Evolutionary conservation across 2,329 filamentous ascomycete genomes (phyloP).

Genomic region (Ceratocystis alfenasii): DNA sequence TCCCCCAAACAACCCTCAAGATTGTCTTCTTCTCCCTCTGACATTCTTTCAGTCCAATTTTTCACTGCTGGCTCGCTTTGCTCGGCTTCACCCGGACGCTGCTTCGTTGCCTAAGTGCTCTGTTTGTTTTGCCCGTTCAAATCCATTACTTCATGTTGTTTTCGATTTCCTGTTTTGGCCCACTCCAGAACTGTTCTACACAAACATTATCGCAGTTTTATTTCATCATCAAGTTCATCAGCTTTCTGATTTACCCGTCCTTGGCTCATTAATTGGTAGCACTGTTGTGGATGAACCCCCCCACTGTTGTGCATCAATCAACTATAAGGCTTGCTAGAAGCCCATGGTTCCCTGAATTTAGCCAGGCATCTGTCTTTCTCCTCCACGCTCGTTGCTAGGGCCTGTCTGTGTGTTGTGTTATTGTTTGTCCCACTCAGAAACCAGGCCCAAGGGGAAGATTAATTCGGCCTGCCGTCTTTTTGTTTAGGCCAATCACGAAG

Average conservation of each 20-base stretch:
- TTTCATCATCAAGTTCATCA: too few relatives aligned
- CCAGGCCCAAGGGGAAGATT: constrained; percentile 6
- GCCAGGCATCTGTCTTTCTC: neutral
- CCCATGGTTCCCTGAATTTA: neutral
- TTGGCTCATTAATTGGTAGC: neutral
- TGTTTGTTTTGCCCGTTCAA: neutral
- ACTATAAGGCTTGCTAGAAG: neutral
- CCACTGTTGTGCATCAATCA: neutral
- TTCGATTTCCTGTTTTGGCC: neutral
- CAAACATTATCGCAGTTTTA: too few relatives aligned
- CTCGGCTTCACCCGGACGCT: neutral
- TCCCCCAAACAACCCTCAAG: neutral
- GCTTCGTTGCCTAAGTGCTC: neutral
- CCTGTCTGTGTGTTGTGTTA: neutral
- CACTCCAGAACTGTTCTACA: neutral
- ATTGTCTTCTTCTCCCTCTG: neutral
- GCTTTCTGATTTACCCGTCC: neutral
- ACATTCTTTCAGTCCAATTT: neutral
- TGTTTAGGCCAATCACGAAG: neutral
- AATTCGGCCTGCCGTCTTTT: neutral
- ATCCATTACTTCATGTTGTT: too few relatives aligned
- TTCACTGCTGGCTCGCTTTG: neutral
- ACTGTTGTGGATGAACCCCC: neutral
- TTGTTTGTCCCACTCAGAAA: constrained; percentile 11
- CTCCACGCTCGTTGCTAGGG: constrained; percentile 9